Base-by-base conservation (phyloP, 139 green algal species). In the Chlamydomonas asymmetrica region DNA sequence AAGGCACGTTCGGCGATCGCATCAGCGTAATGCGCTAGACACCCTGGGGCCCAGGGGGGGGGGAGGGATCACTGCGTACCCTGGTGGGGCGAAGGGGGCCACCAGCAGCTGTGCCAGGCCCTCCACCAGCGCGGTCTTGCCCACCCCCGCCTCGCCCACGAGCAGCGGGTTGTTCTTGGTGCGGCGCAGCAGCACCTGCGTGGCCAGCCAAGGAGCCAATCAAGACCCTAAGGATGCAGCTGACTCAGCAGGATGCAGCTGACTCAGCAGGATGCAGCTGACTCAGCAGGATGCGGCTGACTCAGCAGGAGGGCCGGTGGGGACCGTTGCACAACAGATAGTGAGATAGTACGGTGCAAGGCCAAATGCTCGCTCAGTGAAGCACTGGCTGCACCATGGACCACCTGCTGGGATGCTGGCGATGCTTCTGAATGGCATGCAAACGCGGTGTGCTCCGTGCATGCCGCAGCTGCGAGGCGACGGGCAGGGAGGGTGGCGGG, bases 141-240 rank as follows among this genome's bases (percentile, higher is more conserved):
- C 93, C 39, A 97, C 92, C 23, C 93, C 93, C 1, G 93, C 92
- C 61, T 98, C 93, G 3, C 93, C 93, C 27, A 97, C 91, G 32
- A 98, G 82, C 45, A 91, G 84, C 13, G 93, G 93, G 86, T 98
- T 98, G 87, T 97, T 97, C 80, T 94, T 98, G 50, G 91, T 96
- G 35, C 93, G 86, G 9, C 94, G 80, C 32, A 94, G 82, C 38
- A 98, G 81, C 49, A 98, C 88, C 87, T 97, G 88, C 31, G 20
- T 5, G 49, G 20, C 20, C 20, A n/a, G 18, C 18, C 49, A 59
- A n/a, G 49, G 18, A 69, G 40, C 18, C n/a, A 27, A 27, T 35
- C 25, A 64, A 64, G 57, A 27, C 18, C 18, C 56, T 34, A 22
- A 22, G n/a, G 56, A 16, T 34, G 16, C 56, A 32, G 56, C 20